Conservation (phyloP, 805 yeast genomes). For the Zygotorulaspora sp. region DNA sequence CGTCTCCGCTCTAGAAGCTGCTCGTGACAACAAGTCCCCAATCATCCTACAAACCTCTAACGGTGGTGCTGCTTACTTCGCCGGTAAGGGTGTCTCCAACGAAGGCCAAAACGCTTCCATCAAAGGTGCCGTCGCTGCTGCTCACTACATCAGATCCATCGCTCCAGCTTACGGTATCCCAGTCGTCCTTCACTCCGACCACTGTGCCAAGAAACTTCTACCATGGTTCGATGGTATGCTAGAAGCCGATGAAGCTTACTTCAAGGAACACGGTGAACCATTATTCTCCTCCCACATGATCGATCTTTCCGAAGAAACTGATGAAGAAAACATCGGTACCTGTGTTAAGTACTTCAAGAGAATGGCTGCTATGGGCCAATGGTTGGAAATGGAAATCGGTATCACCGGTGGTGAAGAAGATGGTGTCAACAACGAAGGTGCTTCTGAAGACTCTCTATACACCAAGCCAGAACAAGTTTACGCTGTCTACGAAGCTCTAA, state of each 20-base stretch:
- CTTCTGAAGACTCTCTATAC: slow-evolving; percentile 80
- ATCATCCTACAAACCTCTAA: slow-evolving; percentile 94
- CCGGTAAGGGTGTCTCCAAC: slow-evolving; percentile 98
- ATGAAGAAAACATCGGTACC: slow-evolving; percentile 89
- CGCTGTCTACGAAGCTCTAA: slow-evolving; percentile 83
- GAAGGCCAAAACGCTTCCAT: slow-evolving; percentile 90
- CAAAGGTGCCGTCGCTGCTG: slow-evolving; percentile 94
- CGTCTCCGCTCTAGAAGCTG: slow-evolving; percentile 95
- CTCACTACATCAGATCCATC: slow-evolving; percentile 92
- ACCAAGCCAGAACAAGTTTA: slow-evolving; percentile 93
- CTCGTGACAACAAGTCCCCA: slow-evolving; percentile 91
- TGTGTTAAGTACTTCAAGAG: slow-evolving; percentile 94
- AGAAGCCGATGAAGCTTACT: slow-evolving; percentile 93
- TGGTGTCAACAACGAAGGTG: slow-evolving; percentile 98
- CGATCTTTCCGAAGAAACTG: slow-evolving; percentile 94
- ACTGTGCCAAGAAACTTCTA: slow-evolving; percentile 95
- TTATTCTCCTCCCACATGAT: slow-evolving; percentile 98
- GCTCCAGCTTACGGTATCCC: slow-evolving; percentile 97
- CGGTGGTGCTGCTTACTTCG: slow-evolving; percentile 99
- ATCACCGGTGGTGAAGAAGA: slow-evolving; percentile 99
- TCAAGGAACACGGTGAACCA: slow-evolving; percentile 82
- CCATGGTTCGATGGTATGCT: slow-evolving; percentile 99
- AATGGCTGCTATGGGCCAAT: slow-evolving; percentile 90
- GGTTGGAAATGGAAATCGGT: slow-evolving; percentile 99
- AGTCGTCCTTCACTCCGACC: slow-evolving; percentile 95